Evolutionary conservation across 108 stramenopile genomes (phyloP), one percentile per base, ranked within the genome.

Genomic region (Cyclotella choctawhatcheeana): DNA sequence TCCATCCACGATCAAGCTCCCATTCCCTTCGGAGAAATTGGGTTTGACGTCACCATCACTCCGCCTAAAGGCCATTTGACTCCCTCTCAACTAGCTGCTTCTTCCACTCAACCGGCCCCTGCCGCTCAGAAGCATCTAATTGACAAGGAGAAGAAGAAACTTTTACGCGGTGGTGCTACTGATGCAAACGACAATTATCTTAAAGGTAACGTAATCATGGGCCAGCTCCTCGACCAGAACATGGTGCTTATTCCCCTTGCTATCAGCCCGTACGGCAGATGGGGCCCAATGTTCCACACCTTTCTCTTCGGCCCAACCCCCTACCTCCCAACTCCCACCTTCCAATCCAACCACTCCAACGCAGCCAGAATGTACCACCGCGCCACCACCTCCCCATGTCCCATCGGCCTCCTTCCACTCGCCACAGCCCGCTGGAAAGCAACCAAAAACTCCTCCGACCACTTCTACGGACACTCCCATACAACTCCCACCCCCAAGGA

Each of bases 231-330:
- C n/a, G n/a, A n/a, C n/a, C n/a, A n/a, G n/a, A n/a, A 59, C 7
- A 59, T 59, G 58, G 20, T 18, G 3, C 61, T 62, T 0, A 40
- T 62, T 37, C 61, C 35, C 1, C n/a, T 62, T 5, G 61, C 61
- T 12, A 44, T 62, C 18, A 31, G 44, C 17, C 61, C 61, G 0
- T 5, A 27, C 26, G 61, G 61, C 24, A 17, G 33, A 0, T 27
- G 40, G 2, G 61, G 40, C 40, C 21, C n/a, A 0, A 44, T 62
- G 26, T 26, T 40, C 61, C 61, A 40, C 27, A 40, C 61, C 4
- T 62, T 62, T 14, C 61, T 62, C 20, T 62, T 62, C 27, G 61
- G 35, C 18, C 54, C 37, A 6, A 48, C 4, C n/a, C 47, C 47
- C 4, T 8, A 4, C n/a, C 8, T 8, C 4, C 47, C 4, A n/a